Conservation (phyloP, 2,329 filamentous ascomycete genomes). For the Macrophomina tecta region DNA sequence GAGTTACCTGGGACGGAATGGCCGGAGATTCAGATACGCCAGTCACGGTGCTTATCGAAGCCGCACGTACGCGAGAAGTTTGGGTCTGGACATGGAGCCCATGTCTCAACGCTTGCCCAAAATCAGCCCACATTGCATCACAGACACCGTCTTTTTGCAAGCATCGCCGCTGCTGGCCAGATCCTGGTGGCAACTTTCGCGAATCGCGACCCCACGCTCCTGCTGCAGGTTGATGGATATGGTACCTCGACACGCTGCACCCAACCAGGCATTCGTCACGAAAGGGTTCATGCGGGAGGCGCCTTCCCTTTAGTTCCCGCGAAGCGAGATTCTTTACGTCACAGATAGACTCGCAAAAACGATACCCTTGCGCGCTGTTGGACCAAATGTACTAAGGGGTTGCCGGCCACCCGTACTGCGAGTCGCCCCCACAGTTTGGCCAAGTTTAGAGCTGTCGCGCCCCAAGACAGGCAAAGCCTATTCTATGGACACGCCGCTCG, state of each 20-base stretch:
- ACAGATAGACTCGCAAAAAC: not conserved
- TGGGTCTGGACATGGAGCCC: not conserved
- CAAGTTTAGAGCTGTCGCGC: not conserved
- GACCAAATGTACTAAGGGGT: not conserved
- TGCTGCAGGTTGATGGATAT: constrained; percentile 6
- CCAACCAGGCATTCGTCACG: not conserved
- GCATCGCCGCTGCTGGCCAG: not conserved
- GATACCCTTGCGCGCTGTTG: not conserved
- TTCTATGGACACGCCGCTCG: not conserved
- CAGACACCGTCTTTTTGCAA: not conserved
- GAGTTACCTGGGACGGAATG: constrained; percentile 3
- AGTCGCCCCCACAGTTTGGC: not conserved
- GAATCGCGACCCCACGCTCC: not conserved
- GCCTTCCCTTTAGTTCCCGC: not conserved
- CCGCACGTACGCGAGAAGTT: not conserved
- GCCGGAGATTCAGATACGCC: not conserved
- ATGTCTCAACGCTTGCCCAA: not conserved
- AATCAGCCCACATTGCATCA: not conserved
- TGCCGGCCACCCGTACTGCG: not conserved
- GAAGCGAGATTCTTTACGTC: constrained; percentile 9
- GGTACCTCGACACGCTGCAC: not conserved
- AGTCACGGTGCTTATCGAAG: not conserved
- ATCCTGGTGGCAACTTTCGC: constrained; percentile 8
- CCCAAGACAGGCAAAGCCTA: not conserved
- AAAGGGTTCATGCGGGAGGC: constrained; percentile 2